Evolutionary conservation across 441 rosid genomes (phyloP), one percentile per base, ranked within the genome.

Genomic region (Pelargonium cotyledonis): DNA sequence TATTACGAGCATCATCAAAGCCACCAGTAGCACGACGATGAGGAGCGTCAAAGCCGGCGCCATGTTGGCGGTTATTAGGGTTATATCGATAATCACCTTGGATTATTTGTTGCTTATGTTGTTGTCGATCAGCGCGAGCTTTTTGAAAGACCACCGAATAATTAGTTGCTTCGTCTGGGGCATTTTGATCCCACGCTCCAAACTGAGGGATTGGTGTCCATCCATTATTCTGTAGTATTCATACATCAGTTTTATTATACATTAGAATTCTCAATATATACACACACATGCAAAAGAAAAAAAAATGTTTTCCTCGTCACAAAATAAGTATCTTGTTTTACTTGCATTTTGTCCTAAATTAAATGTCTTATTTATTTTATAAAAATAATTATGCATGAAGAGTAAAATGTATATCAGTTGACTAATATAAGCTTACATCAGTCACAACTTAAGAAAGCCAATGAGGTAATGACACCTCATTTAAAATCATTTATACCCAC

Each of bases 121-220:
- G 88, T 81, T 89, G 88, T 82, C 84, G 81, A 15, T 85, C 82
- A 6, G 83, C 92, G 0, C 92, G 89, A 71, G 96, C 95, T 66
- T 53, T 76, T 0, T 86, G 68, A 73, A 91, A 89, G 53, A 85
- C 91, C 80, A 85, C 57, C n/a, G 97, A 88, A 72, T 91, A 91
- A 69, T 87, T 73, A 0, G 86, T 85, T 7, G 78, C 79, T 26
- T 78, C 88, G 26, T 23, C 26, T 3, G 78, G 74, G 65, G 70
- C 75, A 68, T 79, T 80, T 41, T 82, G 84, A 73, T 88, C 91
- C 96, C 97, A 91, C 6, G 77, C 92, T 76, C 97, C 97, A 57
- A 91, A 91, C 79, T 84, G 88, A 63, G 96, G 96, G 63, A 88
- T 81, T 16, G 94, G 68, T 73, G 67, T 63, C 88, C 85, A 81